phyloP scores from a whole-genome alignment of 495 filamentous ascomycete species.

The Xylaria bambusicola region DNA sequence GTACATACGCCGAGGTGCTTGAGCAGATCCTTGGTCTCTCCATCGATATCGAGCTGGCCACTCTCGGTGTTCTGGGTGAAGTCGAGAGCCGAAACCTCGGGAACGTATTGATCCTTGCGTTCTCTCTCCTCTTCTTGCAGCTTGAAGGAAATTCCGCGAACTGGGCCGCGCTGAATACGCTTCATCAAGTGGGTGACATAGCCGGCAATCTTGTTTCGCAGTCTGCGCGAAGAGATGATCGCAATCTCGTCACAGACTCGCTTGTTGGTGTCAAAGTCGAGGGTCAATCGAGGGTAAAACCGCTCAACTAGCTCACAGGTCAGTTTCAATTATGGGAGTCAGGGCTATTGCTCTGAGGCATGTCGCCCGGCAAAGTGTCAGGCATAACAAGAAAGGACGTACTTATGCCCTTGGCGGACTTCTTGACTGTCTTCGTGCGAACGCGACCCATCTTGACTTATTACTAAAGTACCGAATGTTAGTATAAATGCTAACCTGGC shows the following conservation, averaged over 20 bases:
- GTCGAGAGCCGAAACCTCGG: conserved; percentile 97
- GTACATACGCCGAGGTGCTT: conserved; percentile 95
- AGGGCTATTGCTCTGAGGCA: too few species aligned
- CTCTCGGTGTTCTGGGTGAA: conserved; percentile 87
- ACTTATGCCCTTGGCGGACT: conserved; percentile 99
- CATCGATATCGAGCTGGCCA: conserved; percentile 91
- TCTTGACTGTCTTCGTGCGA: conserved; percentile 99
- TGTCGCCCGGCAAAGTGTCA: too few species aligned
- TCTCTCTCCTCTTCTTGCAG: conserved; percentile 99
- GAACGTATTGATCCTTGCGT: conserved; percentile 99
- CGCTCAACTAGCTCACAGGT: neutral
- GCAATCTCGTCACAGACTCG: conserved; percentile 99
- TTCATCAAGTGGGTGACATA: conserved; percentile 97
- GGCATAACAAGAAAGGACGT: too few species aligned
- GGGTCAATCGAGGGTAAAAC: conserved; percentile 77
- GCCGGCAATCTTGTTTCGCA: conserved; percentile 99
- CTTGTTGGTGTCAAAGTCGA: conserved; percentile 99
- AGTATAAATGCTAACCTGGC: too few species aligned
- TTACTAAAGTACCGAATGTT: too few species aligned
- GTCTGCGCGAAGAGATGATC: conserved; percentile 96
- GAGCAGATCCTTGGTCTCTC: conserved; percentile 96
- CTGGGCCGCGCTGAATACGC: conserved; percentile 98
- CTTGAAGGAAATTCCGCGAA: conserved; percentile 99
- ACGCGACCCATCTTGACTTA: conserved; percentile 96
- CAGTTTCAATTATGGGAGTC: too few species aligned